A percentile compares a stretch with the other conserved stretches of the same genome.
Conservation (phyloP, 1,284 basidiomycete genomes). For the Tylopilus orsonianus region DNA sequence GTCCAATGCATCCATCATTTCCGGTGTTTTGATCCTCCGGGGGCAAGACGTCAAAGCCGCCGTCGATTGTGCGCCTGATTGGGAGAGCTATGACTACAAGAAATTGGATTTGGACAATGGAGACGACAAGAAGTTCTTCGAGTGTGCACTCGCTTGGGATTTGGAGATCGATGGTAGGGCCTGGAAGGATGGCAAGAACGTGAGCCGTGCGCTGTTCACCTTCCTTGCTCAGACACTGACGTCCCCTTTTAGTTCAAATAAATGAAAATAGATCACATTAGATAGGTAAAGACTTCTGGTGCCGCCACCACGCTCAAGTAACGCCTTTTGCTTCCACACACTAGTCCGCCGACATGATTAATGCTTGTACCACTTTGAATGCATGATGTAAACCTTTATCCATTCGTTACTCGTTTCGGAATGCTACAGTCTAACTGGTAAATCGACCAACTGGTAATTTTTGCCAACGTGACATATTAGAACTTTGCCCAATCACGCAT, state of each 20-base stretch:
- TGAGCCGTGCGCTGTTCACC: slow-evolving; percentile 40
- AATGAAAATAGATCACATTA: slow-evolving; percentile 14
- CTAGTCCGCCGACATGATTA: not conserved
- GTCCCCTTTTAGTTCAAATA: slow-evolving; percentile 26
- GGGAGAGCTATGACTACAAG: slow-evolving; percentile 85
- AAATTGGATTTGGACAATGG: slow-evolving; percentile 67
- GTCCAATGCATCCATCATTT: slow-evolving; percentile 74
- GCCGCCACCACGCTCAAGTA: slow-evolving; percentile 4
- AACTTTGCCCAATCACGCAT: too few relatives aligned
- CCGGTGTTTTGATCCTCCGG: slow-evolving; percentile 81
- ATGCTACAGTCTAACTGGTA: too few relatives aligned
- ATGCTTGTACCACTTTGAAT: slow-evolving; percentile 1
- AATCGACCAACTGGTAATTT: too few relatives aligned
- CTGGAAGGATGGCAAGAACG: slow-evolving; percentile 87
- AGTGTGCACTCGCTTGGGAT: slow-evolving; percentile 90
- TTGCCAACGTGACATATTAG: too few relatives aligned
- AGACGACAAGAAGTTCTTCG: slow-evolving; percentile 86
- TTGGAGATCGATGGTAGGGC: slow-evolving; percentile 80
- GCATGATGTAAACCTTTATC: too few relatives aligned
- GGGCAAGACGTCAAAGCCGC: slow-evolving; percentile 72
- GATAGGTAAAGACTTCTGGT: slow-evolving; percentile 27
- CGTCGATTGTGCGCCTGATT: slow-evolving; percentile 87
- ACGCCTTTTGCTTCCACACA: slow-evolving; percentile 1
- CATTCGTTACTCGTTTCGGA: too few relatives aligned
- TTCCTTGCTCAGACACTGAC: slow-evolving; percentile 1